A percentile compares a stretch with the other conserved stretches of the same genome.
These are phyloP conservation scores for Pachyrhizus erosus DNA, from an alignment of 306 rosid species.

Conservation along the genomic window DNA sequence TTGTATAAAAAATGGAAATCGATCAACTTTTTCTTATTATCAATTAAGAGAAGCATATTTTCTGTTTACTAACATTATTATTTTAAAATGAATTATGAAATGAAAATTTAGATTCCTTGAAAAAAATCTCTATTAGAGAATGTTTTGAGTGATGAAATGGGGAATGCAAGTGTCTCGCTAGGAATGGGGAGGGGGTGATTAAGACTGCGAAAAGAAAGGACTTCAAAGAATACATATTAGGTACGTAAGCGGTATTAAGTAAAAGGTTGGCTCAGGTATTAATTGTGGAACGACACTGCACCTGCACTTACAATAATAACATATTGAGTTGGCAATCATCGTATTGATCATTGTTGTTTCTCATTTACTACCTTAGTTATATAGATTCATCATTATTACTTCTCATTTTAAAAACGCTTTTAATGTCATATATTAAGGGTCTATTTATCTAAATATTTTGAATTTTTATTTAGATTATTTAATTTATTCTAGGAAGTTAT, in stretches of 20 bases:
- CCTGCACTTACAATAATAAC: conserved; percentile 11
- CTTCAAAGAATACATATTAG: conserved; percentile 35
- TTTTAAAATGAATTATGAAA: background rate
- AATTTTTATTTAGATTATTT: background rate
- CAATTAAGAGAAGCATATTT: background rate
- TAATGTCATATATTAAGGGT: background rate
- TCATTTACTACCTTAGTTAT: background rate
- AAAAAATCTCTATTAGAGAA: conserved; percentile 1
- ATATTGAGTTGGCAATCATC: conserved; percentile 47
- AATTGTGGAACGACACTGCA: conserved; percentile 30
- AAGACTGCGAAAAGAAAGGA: background rate
- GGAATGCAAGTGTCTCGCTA: conserved; percentile 35
- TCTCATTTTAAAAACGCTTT: background rate
- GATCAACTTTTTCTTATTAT: too few species aligned
- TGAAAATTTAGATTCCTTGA: background rate
- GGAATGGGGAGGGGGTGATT: background rate
- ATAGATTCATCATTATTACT: background rate
- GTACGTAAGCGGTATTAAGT: conserved; percentile 46
- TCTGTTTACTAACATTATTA: background rate
- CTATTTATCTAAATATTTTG: background rate
- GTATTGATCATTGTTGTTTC: background rate
- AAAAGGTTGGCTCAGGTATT: conserved; percentile 32
- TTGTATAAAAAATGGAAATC: too few species aligned
- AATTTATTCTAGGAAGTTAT: background rate
- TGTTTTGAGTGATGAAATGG: conserved; percentile 8